Percentiles rank a stretch among this genome's conserved stretches.
These are phyloP conservation scores for Arbutus unedo DNA, from an alignment of 148 eudicot genomes.

Conservation along the genomic window DNA sequence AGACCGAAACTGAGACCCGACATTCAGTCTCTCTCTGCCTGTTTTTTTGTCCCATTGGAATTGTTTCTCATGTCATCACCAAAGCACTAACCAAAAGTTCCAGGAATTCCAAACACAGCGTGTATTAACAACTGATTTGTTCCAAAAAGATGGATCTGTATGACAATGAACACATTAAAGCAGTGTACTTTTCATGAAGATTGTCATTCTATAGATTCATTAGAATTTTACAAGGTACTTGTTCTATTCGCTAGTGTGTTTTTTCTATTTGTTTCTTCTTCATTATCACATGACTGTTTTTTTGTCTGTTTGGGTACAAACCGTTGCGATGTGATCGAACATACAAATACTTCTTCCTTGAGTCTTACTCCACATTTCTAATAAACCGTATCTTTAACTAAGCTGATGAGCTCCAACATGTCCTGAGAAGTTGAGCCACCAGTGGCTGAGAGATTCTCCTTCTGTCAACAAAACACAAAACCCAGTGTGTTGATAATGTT, in stretches of 20 bases:
- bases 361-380: conserved; percentile 19
- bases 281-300: too few relatives aligned
- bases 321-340: conserved; percentile 9
- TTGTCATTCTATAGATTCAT: neutral
- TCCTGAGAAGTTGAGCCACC: conserved; percentile 22
- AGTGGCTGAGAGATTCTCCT: conserved; percentile 26
- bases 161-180: neutral
- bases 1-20: conserved; percentile 68
- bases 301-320: neutral
- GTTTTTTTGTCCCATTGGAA: conserved; percentile 81
- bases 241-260: neutral
- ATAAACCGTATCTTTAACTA: conserved; percentile 22
- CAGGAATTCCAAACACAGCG: conserved; percentile 13
- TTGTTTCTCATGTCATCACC: conserved; percentile 66
- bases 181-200: neutral
- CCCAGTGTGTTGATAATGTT: neutral
- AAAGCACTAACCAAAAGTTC: conserved; percentile 39
- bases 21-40: conserved; percentile 94
- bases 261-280: neutral
- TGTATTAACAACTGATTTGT: conserved; percentile 15
- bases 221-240: neutral
- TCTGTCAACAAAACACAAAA: conserved; percentile 14
- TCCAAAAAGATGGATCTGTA: neutral
- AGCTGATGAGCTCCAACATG: conserved; percentile 23
- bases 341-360: conserved; percentile 23